These are phyloP conservation scores for Spirogloea muscicola DNA, from an alignment of 139 green algal genomes.

Conservation along the genomic window DNA sequence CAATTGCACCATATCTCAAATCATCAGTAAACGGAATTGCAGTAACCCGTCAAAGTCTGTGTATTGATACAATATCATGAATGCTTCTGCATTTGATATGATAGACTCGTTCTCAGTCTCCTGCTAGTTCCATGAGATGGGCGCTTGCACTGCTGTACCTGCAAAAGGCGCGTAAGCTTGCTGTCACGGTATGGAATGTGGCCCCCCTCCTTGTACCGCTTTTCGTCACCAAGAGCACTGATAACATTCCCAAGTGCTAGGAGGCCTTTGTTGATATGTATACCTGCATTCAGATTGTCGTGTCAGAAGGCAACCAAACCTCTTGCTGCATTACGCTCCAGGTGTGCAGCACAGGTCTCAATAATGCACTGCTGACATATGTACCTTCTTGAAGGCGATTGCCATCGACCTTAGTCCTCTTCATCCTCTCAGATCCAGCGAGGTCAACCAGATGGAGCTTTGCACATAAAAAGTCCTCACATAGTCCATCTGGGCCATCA, in stretches of 20 bases:
- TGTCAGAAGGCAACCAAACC: not conserved
- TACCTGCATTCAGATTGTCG: slow-evolving; percentile 51
- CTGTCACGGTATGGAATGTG: slow-evolving; percentile 66
- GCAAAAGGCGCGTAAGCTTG: slow-evolving; percentile 61
- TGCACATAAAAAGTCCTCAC: slow-evolving; percentile 61
- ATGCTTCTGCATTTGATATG: too few relatives aligned
- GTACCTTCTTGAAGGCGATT: slow-evolving; percentile 44
- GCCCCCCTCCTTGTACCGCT: slow-evolving; percentile 11
- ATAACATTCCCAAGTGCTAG: slow-evolving; percentile 98
- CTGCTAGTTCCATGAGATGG: too few relatives aligned
- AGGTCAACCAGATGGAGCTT: slow-evolving; percentile 83
- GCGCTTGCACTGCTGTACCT: slow-evolving; percentile 43
- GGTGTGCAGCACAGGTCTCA: not conserved
- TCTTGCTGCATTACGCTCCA: not conserved
- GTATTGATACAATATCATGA: too few relatives aligned
- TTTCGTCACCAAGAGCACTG: slow-evolving; percentile 76
- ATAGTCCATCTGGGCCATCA: not conserved
- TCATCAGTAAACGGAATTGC: too few relatives aligned
- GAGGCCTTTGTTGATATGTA: slow-evolving; percentile 93
- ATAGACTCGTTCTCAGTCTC: too few relatives aligned
- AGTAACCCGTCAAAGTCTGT: slow-evolving; percentile 1
- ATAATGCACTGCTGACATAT: not conserved
- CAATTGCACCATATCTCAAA: too few relatives aligned
- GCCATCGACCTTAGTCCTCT: slow-evolving; percentile 82
- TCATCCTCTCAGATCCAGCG: slow-evolving; percentile 82